Evolutionary conservation across 1,284 basidiomycete genomes (phyloP), one percentile per base, ranked within the genome.

Genomic region (Malassezia equina): DNA sequence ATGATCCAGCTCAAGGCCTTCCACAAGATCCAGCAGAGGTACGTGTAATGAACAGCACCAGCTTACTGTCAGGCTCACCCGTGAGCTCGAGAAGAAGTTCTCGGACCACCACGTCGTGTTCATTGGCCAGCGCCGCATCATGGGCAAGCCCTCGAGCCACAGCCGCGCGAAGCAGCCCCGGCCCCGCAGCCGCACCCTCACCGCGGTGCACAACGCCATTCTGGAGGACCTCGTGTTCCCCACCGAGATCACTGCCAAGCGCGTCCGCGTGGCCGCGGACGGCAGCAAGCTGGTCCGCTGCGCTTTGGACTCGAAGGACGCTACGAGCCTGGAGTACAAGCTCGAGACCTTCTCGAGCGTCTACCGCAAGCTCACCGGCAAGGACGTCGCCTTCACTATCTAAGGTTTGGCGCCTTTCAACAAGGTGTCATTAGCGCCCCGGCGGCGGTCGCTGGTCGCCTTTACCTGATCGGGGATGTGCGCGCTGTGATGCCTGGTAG

Each of bases 81-180:
- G 91, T 61, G 93, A 99, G 78, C 84, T 99, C 75, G 94, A 98
- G 84, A 99, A 99, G 84, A 98, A 98, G 81, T 96, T 99, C 81
- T 90, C 91, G 51, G 90, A 94, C 79, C 86, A 90, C 75, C 93
- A 95, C 79, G 89, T 99, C 76, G 88, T 98, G 63, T 98, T 99
- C 77, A 84, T 98, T 76, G 91, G 88, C 55, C 94, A 99, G 80
- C 90, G 94, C 78, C 86, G 93, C 76, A 93, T 96, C 84, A 82
- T 98, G 77, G 86, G 86, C 81, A 96, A 94, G 80, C 91, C 93
- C 62, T 90, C 89, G 72, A 89, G 90, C 69, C 88, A 83, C 75
- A 89, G 89, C 55, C 86, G 86, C 64, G 84, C 86, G 70, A 82
- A 86, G 81, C 93, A 98, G 82, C 94, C 93, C 83, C 82, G 94